A percentile compares a stretch with the other conserved stretches of the same genome.
These are phyloP conservation scores for Micromonas pusilla DNA, from an alignment of 139 green algal species.

Conservation along the genomic window DNA sequence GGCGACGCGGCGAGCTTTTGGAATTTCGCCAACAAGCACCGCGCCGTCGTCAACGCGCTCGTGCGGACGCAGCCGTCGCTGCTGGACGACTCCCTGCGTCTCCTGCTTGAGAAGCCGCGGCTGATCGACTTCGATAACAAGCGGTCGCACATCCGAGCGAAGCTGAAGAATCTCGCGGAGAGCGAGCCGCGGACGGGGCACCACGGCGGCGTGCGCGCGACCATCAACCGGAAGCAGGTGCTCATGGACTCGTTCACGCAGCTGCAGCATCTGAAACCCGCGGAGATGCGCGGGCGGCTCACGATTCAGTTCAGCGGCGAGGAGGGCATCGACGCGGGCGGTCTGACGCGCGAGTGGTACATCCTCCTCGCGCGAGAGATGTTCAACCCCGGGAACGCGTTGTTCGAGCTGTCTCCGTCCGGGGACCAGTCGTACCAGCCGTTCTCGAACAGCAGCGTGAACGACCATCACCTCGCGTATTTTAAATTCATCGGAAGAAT, in stretches of 20 bases:
- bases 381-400: conserved; percentile 85
- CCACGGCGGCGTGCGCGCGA: conserved; percentile 4
- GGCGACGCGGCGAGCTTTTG: not conserved
- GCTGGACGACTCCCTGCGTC: conserved; percentile 65
- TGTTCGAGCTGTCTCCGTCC: conserved; percentile 63
- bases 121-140: conserved; percentile 99
- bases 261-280: conserved; percentile 66
- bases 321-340: conserved; percentile 94
- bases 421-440: conserved; percentile 89
- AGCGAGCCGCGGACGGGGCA: conserved; percentile 30
- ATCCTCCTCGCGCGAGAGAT: conserved; percentile 89
- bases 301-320: conserved; percentile 61
- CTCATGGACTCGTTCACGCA: conserved; percentile 98
- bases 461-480: conserved; percentile 87
- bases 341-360: conserved; percentile 93
- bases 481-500: conserved; percentile 70
- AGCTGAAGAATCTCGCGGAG: conserved; percentile 1
- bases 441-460: conserved; percentile 82
- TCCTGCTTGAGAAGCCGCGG: conserved; percentile 67
- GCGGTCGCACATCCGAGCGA: conserved; percentile 65
- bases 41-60: conserved; percentile 81
- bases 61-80: conserved; percentile 63
- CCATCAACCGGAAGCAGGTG: conserved; percentile 74
- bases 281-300: conserved; percentile 71
- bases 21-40: conserved; percentile 63